Conservation (phyloP, 129 eudicot species). For the Flaveria robusta region DNA sequence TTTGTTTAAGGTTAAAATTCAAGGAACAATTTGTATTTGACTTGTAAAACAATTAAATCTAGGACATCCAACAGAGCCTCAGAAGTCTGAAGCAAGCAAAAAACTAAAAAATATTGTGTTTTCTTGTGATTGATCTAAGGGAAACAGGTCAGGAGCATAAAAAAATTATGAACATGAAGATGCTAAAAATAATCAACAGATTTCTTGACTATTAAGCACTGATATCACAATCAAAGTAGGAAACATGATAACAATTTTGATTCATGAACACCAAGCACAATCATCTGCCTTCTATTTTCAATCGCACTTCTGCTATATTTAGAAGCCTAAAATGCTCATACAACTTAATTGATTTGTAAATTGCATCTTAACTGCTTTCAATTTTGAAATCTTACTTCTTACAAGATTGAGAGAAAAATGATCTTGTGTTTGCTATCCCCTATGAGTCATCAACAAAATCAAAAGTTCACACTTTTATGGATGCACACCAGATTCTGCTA, state of each 20-base stretch:
- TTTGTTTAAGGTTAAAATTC: background rate
- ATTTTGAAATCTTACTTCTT: background rate
- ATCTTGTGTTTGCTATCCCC: background rate
- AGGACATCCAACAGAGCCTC: background rate
- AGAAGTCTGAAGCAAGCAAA: background rate
- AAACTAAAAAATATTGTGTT: background rate
- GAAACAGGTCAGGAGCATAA: background rate
- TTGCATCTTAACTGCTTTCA: background rate
- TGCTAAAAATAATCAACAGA: background rate
- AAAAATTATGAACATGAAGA: background rate
- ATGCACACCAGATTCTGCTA: background rate
- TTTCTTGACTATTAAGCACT: background rate
- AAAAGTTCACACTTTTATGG: slow-evolving; percentile 1
- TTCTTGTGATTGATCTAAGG: slow-evolving; percentile 14
- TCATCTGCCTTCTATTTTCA: background rate
- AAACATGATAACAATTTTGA: background rate
- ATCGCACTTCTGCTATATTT: background rate
- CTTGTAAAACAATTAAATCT: background rate
- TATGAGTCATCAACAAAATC: slow-evolving; percentile 11
- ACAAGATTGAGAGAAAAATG: background rate
- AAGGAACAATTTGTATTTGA: background rate
- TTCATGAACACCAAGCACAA: background rate
- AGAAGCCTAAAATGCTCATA: background rate
- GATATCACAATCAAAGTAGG: background rate
- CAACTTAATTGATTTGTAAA: slow-evolving; percentile 1